These are phyloP conservation scores for Pleurotus ostreatus DNA, from an alignment of 768 basidiomycete species.

Conservation along the genomic window DNA sequence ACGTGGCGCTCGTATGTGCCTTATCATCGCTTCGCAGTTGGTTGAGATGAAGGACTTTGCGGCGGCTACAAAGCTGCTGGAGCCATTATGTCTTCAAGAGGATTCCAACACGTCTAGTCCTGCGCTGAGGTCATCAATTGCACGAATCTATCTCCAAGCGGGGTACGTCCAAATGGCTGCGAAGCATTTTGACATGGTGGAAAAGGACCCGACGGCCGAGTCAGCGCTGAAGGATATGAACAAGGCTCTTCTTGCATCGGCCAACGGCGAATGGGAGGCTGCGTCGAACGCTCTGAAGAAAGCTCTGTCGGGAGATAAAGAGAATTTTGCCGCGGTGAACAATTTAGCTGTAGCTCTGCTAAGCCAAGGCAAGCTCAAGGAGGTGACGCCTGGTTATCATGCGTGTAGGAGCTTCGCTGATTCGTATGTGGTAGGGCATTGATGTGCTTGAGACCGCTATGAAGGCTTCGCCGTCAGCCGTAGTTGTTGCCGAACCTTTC, in stretches of 20 bases:
- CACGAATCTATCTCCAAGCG: conserved; percentile 69
- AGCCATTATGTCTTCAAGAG: conserved; percentile 54
- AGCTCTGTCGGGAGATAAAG: conserved; percentile 49
- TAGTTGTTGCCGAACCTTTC: conserved; percentile 78
- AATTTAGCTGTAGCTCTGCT: conserved; percentile 71
- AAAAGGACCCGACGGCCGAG: conserved; percentile 36
- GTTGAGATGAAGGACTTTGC: conserved; percentile 82
- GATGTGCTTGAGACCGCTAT: conserved; percentile 63
- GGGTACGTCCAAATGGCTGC: conserved; percentile 61
- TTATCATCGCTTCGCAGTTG: conserved; percentile 80
- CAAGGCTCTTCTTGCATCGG: conserved; percentile 58
- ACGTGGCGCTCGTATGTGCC: conserved; percentile 65
- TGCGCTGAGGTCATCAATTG: conserved; percentile 64
- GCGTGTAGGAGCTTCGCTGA: neutral
- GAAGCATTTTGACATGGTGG: conserved; percentile 52
- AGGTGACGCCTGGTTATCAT: conserved; percentile 38
- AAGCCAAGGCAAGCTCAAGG: conserved; percentile 66
- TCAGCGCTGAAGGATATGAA: conserved; percentile 56
- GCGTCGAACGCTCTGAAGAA: conserved; percentile 42
- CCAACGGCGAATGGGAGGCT: conserved; percentile 65
- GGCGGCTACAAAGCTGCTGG: conserved; percentile 64
- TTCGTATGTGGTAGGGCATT: conserved; percentile 47
- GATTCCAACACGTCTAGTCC: conserved; percentile 33
- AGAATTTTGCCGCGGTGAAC: conserved; percentile 67
- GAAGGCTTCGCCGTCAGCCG: conserved; percentile 59